phyloP scores from a whole-genome alignment of 495 filamentous ascomycete species.

The Rhypophila decipiens region DNA sequence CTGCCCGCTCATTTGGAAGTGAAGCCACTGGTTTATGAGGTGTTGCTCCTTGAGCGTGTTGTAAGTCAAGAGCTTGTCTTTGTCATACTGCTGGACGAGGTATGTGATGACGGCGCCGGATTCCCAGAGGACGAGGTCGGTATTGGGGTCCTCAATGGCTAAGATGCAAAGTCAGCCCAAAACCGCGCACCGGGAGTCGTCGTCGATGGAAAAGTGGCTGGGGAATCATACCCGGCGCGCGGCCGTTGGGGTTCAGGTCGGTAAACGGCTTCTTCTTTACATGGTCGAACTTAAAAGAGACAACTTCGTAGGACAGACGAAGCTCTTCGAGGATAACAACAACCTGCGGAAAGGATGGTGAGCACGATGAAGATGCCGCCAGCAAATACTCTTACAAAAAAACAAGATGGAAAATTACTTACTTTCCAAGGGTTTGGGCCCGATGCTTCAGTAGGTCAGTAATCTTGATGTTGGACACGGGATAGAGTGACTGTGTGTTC shows the following conservation, averaged over 20 bases:
- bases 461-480: too few species aligned
- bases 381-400: not conserved
- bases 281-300: conserved; percentile 47
- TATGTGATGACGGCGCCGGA: conserved; percentile 70
- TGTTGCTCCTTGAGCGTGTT: conserved; percentile 41
- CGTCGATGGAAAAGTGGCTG: too few species aligned
- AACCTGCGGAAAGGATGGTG: conserved; percentile 39
- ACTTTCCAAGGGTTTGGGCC: conserved; percentile 7
- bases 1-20: conserved; percentile 61
- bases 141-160: conserved; percentile 62
- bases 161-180: too few species aligned
- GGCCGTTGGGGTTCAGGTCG: conserved; percentile 61
- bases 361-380: not conserved
- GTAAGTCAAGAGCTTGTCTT: conserved; percentile 50
- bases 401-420: not conserved
- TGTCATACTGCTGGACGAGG: conserved; percentile 65
- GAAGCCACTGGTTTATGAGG: conserved; percentile 56
- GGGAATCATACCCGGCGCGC: too few species aligned
- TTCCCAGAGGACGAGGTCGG: conserved; percentile 59
- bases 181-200: too few species aligned
- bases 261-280: conserved; percentile 50
- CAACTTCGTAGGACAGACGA: conserved; percentile 43
- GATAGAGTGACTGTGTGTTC: too few species aligned
- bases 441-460: not conserved
- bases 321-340: conserved; percentile 57